A percentile compares a stretch with the other conserved stretches of the same genome.
Conservation (phyloP, 2,329 filamentous ascomycete genomes). For the Coniochaeta sp. region DNA sequence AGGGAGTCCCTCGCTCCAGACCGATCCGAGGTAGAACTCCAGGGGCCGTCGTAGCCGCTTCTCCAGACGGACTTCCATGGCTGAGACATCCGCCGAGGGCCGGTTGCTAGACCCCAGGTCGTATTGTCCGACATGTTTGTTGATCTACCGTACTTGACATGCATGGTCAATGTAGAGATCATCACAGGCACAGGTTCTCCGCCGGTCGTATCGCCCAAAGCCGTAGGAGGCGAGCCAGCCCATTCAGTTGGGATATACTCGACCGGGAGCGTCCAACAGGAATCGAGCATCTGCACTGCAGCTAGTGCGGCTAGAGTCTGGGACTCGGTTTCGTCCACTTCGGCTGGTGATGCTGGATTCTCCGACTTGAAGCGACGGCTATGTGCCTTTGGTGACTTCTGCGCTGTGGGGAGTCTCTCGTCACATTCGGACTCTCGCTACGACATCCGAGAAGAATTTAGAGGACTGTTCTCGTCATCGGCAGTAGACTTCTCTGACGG, state of each 20-base stretch:
- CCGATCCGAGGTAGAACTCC: background rate
- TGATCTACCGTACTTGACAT: background rate
- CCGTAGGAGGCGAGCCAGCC: background rate
- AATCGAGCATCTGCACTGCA: slow-evolving; percentile 1
- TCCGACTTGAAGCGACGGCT: slow-evolving; percentile 1
- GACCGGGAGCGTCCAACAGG: background rate
- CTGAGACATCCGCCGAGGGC: background rate
- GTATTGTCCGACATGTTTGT: background rate
- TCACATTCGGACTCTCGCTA: background rate
- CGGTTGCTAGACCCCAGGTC: background rate
- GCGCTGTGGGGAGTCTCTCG: background rate
- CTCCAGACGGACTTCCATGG: slow-evolving; percentile 1
- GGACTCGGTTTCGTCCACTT: background rate
- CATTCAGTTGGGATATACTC: slow-evolving; percentile 1
- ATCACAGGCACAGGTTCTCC: background rate
- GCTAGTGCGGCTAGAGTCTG: background rate
- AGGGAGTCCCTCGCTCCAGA: background rate
- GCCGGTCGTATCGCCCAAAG: background rate
- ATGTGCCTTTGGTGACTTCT: too few species aligned
- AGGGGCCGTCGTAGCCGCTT: background rate
- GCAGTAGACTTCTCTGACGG: background rate
- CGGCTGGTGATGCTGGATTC: background rate
- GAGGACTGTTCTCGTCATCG: background rate
- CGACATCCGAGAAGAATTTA: background rate
- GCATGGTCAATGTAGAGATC: background rate